Evolutionary conservation across 1,139 yeast genomes (phyloP), one percentile per base, ranked within the genome.

Genomic region (Taiozyma sp.): DNA sequence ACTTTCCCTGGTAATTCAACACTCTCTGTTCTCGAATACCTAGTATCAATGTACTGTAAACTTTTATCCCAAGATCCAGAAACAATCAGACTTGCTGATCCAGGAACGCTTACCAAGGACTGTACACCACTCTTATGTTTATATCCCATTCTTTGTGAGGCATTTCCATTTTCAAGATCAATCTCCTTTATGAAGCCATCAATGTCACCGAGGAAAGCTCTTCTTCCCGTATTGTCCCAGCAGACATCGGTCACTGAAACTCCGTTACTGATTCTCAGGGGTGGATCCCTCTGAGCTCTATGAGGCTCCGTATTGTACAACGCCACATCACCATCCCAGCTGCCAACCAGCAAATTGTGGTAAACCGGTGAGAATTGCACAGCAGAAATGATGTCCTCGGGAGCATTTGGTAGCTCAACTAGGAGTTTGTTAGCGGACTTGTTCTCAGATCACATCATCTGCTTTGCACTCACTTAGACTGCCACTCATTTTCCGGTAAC

Each of bases 11-110:
- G 75, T n/a, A 75, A 50, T 1, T 53, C 49, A 10, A 68, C 44
- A 6, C n/a, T 24, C 8, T 53, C 53, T 2, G 40, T 50, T 4
- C 54, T 45, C n/a, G 51, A 43, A 51, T 52, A 57, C 48, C 74
- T 58, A 7, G 63, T 59, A 51, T 77, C 80, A 3, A 66, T 61
- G 40, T 72, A 65, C 48, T 73, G 76, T 12, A 84, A 51, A 0
- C 71, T 57, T 29, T 78, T 78, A 57, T 78, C 83, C 77, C 84
- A 82, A 0, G 86, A 74, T 1, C 85, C 83, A 2, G 83, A 73
- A 2, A 78, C 53, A 8, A 61, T 22, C 3, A 54, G 39, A 9
- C 51, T 51, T 12, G 23, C 45, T n/a, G 50, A 48, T 2, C 30
- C 43, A 12, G 47, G 55, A 30, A 59, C 47, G 5, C 50, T 28